Evolutionary conservation across 2,329 filamentous ascomycete species (phyloP), one percentile per base, ranked within the genome.

Genomic region (Capronia americana): DNA sequence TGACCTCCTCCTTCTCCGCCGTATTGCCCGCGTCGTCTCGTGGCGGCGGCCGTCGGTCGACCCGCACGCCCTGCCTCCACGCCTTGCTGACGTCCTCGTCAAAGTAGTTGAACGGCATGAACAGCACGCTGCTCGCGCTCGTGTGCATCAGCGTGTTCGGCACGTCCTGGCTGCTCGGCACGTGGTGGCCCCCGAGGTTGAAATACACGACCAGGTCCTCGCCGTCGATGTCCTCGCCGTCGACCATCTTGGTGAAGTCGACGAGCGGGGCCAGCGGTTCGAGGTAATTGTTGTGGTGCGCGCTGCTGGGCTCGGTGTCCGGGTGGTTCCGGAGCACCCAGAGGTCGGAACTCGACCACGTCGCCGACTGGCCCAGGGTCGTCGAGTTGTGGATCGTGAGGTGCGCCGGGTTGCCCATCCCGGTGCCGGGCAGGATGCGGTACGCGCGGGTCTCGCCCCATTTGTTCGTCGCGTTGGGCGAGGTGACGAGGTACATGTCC

Each of bases 111-210:
- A 69, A 69, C 30, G 69, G 69, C 61, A 67, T 56, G 53, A 70
- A 69, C 62, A 70, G 23, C 26, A 70, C 64, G 28, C 64, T 65
- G 34, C 67, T 69, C 12, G 67, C 64, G 26, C 64, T 67, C 14
- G 66, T 69, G 59, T 65, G 65, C 67, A 75, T 75, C 62, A 77
- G 55, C 11, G 75, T 77, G 51, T 75, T 74, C n/a, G 75, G 75
- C 1, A 80, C 66, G 58, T 80, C 78, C 68, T 78, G 77, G 41
- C 76, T 75, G 28, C 77, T 76, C 1, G 82, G 83, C 24, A 83
- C 77, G 69, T 85, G 83, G 70, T 85, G 83, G 74, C 83, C 82
- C 53, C 83, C 83, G 8, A 85, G 74, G 70, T 85, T 85, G 70
- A 85, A 80, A 77, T 82, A 85, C 3, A 84, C 66, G 1, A 84